Evolutionary conservation across 1,139 yeast species (phyloP).

Genomic region (Blastobotrys raffinosifermentans): DNA sequence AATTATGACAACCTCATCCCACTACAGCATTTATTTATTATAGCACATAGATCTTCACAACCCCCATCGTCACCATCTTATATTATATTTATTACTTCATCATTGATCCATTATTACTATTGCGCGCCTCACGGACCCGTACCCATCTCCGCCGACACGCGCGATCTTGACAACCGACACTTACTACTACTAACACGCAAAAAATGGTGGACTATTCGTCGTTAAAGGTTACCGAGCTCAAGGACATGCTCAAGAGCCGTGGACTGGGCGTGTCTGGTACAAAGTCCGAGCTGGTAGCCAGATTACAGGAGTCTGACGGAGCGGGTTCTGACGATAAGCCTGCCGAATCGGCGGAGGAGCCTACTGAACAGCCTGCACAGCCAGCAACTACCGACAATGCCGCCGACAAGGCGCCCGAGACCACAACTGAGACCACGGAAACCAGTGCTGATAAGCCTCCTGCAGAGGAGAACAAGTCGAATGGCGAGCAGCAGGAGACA

Average conservation of each 20-base stretch:
- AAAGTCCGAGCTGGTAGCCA: conserved; percentile 72
- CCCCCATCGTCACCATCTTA: background rate
- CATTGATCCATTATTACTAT: conserved; percentile 12
- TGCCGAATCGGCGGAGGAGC: conserved; percentile 2
- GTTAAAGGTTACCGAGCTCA: conserved; percentile 79
- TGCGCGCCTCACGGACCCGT: too few species aligned
- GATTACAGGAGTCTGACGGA: conserved; percentile 42
- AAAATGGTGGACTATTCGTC: conserved; percentile 54
- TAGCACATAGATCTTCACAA: too few species aligned
- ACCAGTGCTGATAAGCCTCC: background rate
- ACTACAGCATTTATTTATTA: too few species aligned
- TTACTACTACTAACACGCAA: too few species aligned
- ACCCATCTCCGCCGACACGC: too few species aligned
- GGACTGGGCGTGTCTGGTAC: conserved; percentile 73
- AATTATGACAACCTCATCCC: background rate
- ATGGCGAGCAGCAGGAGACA: conserved; percentile 16
- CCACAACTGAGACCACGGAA: conserved; percentile 2
- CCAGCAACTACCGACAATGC: conserved; percentile 6
- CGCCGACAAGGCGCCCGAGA: conserved; percentile 6
- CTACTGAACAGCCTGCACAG: conserved; percentile 10
- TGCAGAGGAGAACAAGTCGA: conserved; percentile 15
- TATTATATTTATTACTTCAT: conserved; percentile 4
- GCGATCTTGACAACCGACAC: too few species aligned
- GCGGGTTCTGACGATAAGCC: conserved; percentile 13
- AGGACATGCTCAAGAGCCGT: conserved; percentile 63